These are phyloP conservation scores for Cenococcum geophilum DNA, from an alignment of 495 filamentous ascomycete species.

Conservation along the genomic window DNA sequence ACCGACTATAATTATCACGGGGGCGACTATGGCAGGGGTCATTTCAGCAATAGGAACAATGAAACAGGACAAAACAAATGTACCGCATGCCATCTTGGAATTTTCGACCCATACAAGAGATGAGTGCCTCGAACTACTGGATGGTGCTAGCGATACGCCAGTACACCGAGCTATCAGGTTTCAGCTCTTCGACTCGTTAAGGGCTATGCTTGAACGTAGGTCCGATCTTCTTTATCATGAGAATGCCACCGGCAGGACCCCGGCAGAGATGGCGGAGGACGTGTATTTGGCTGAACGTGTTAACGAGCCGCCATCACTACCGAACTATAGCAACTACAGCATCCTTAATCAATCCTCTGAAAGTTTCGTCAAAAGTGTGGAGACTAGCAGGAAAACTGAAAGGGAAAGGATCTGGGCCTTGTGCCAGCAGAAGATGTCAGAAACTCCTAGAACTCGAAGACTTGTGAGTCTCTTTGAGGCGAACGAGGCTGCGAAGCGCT, in stretches of 20 bases:
- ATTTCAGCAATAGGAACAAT: neutral
- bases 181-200: conserved; percentile 37
- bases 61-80: conserved; percentile 30
- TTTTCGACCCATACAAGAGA: conserved; percentile 44
- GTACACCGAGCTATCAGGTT: conserved; percentile 52
- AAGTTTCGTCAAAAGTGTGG: conserved; percentile 27
- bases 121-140: conserved; percentile 52
- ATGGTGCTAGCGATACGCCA: conserved; percentile 61
- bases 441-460: conserved; percentile 46
- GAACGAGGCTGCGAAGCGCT: conserved; percentile 62
- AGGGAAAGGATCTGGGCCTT: conserved; percentile 25
- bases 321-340: neutral
- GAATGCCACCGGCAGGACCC: conserved; percentile 64
- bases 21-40: neutral
- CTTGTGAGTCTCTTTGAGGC: conserved; percentile 65
- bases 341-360: conserved; percentile 15
- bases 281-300: conserved; percentile 41
- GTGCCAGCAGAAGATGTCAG: conserved; percentile 27
- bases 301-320: conserved; percentile 5
- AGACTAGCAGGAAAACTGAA: conserved; percentile 14
- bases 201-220: conserved; percentile 49
- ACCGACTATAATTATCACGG: neutral
- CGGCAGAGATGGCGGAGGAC: conserved; percentile 57
- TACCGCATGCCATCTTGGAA: conserved; percentile 41
- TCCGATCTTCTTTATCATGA: conserved; percentile 58